phyloP scores from a whole-genome alignment of 129 eudicot genomes.

The Dittrichia graveolens region DNA sequence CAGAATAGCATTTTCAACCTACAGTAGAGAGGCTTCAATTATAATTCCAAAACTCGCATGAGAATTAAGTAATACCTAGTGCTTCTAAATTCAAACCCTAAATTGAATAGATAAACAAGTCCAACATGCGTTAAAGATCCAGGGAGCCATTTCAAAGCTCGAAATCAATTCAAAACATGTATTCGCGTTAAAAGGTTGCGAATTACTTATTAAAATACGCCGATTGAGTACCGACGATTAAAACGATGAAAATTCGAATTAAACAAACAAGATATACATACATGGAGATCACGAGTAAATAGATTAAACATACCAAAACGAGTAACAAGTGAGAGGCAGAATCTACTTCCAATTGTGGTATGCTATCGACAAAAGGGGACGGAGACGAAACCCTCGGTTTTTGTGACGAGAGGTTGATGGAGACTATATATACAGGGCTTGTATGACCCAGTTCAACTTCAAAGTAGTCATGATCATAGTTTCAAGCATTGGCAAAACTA shows the following conservation, averaged over 20 bases:
- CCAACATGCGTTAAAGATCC: background rate
- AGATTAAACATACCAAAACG: constrained; percentile 17
- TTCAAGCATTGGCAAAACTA: background rate
- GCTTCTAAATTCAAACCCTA: constrained; percentile 8
- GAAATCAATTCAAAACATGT: constrained; percentile 6
- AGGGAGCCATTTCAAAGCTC: constrained; percentile 4
- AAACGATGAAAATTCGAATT: constrained; percentile 16
- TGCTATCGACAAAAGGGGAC: background rate
- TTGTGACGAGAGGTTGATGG: constrained; percentile 10
- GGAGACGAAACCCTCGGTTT: constrained; percentile 23
- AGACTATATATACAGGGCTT: constrained; percentile 14
- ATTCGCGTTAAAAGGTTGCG: background rate
- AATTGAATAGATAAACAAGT: constrained; percentile 12
- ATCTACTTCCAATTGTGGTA: constrained; percentile 5
- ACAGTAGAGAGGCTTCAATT: background rate
- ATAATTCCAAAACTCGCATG: background rate
- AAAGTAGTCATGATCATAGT: background rate
- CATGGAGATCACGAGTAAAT: constrained; percentile 3
- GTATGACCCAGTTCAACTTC: constrained; percentile 1
- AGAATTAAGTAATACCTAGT: too few species aligned
- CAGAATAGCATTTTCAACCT: background rate
- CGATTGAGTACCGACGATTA: constrained; percentile 3
- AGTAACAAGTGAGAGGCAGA: background rate
- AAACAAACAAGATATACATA: background rate
- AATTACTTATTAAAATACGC: background rate